Conservation (phyloP, 352 stramenopile genomes). For the Pythium utonaiense region DNA sequence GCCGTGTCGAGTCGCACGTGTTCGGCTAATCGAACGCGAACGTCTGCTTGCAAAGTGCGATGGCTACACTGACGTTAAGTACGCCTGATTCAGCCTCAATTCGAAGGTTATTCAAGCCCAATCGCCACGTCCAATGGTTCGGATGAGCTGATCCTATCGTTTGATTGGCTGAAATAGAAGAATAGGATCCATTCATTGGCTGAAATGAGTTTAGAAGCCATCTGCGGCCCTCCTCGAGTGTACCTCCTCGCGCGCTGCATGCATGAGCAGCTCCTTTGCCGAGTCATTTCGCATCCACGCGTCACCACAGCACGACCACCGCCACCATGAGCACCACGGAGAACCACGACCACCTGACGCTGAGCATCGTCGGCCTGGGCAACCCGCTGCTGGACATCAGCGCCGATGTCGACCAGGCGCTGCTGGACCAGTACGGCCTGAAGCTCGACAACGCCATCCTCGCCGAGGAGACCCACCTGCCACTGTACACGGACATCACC, state of each 20-base stretch:
- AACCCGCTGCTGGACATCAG: slow-evolving; percentile 99
- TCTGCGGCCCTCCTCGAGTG: background rate
- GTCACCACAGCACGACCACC: background rate
- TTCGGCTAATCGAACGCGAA: slow-evolving; percentile 31
- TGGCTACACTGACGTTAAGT: slow-evolving; percentile 13
- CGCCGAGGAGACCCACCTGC: slow-evolving; percentile 96
- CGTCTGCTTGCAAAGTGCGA: slow-evolving; percentile 13
- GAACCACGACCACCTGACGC: slow-evolving; percentile 52
- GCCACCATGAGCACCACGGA: slow-evolving; percentile 21
- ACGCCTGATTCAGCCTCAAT: slow-evolving; percentile 4
- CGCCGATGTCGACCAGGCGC: slow-evolving; percentile 89
- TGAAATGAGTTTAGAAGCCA: background rate
- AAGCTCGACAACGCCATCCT: slow-evolving; percentile 97
- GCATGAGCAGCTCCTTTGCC: background rate
- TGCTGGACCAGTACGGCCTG: slow-evolving; percentile 97
- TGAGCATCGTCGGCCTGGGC: slow-evolving; percentile 93
- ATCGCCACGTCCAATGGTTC: slow-evolving; percentile 17
- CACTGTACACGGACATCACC: slow-evolving; percentile 95
- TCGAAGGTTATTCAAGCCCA: slow-evolving; percentile 1
- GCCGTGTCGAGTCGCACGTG: slow-evolving; percentile 32
- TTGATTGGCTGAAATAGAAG: slow-evolving; percentile 14
- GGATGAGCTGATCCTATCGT: background rate
- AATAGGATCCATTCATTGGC: slow-evolving; percentile 3
- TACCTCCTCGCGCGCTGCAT: slow-evolving; percentile 6
- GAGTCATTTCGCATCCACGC: background rate